Percentiles rank a stretch among this genome's conserved stretches.
These are phyloP conservation scores for Colletotrichum horii DNA, from an alignment of 2,329 filamentous ascomycete species.

Conservation along the genomic window DNA sequence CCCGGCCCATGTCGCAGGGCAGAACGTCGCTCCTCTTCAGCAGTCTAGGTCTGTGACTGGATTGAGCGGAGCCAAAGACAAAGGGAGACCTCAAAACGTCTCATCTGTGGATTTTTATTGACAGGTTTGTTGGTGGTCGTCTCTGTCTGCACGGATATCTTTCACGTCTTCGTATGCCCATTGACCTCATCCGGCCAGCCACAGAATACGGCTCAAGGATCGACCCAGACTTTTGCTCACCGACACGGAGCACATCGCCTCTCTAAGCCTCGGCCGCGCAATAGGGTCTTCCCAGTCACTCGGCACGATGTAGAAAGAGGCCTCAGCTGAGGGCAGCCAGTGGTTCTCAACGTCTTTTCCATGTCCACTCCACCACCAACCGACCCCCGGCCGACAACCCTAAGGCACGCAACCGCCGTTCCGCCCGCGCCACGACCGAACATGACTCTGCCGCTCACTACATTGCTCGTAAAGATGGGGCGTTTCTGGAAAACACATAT, in stretches of 20 bases:
- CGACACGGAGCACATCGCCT: background rate
- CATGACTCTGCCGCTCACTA: slow-evolving; percentile 10
- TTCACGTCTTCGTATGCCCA: background rate
- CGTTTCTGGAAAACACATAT: background rate
- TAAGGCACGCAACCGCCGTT: slow-evolving; percentile 8
- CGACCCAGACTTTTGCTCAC: background rate
- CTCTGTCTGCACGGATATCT: background rate
- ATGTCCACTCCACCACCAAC: background rate
- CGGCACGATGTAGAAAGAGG: background rate
- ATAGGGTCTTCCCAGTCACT: background rate
- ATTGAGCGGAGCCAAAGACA: background rate
- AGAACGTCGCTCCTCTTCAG: background rate
- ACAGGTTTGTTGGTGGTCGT: background rate
- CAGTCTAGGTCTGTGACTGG: background rate
- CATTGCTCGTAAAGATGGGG: slow-evolving; percentile 14
- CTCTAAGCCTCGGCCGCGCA: background rate
- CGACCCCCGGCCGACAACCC: background rate
- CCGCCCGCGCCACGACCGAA: background rate
- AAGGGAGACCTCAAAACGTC: background rate
- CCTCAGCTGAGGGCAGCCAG: background rate
- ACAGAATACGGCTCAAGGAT: background rate
- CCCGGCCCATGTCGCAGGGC: background rate
- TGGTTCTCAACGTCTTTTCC: background rate
- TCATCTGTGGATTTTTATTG: background rate
- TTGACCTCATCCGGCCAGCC: background rate